These are phyloP conservation scores for Solanum pimpinellifolium DNA, from an alignment of 257 asterid genomes.

Conservation along the genomic window DNA sequence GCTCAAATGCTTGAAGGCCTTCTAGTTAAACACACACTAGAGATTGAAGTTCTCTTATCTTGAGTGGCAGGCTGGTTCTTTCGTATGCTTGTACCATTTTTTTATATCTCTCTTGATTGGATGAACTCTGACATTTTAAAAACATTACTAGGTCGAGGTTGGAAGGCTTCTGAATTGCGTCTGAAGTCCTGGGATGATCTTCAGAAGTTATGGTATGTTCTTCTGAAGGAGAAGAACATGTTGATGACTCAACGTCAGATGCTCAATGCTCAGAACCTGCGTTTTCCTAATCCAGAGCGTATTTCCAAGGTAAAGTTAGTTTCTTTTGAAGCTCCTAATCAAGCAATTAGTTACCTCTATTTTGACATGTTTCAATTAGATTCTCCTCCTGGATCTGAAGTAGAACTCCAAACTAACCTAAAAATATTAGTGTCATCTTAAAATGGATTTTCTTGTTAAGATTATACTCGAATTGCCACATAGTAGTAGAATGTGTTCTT, in stretches of 20 bases:
- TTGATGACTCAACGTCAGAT: constrained; percentile 89
- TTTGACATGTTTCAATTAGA: not conserved
- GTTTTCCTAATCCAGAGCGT: constrained; percentile 81
- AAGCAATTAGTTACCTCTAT: not conserved
- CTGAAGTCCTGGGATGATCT: constrained; percentile 99
- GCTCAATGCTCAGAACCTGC: constrained; percentile 79
- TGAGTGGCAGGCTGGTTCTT: not conserved
- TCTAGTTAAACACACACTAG: not conserved
- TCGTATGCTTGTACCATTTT: not conserved
- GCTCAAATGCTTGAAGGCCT: not conserved
- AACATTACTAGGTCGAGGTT: constrained; percentile 56
- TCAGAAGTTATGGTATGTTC: constrained; percentile 85
- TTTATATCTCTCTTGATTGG: not conserved
- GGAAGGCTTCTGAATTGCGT: constrained; percentile 95
- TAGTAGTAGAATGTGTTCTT: not conserved
- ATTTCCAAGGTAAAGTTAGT: constrained; percentile 48
- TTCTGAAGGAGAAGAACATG: constrained; percentile 84
- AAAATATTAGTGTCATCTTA: not conserved
- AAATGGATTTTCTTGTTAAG: not conserved
- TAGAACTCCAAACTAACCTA: not conserved
- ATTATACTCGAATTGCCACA: not conserved
- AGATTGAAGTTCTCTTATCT: not conserved
- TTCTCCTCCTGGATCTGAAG: not conserved
- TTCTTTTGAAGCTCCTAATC: not conserved
- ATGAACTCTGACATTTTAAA: not conserved